These are phyloP conservation scores for Penicillium verrucosum DNA, from an alignment of 2,329 filamentous ascomycete genomes.

Conservation along the genomic window DNA sequence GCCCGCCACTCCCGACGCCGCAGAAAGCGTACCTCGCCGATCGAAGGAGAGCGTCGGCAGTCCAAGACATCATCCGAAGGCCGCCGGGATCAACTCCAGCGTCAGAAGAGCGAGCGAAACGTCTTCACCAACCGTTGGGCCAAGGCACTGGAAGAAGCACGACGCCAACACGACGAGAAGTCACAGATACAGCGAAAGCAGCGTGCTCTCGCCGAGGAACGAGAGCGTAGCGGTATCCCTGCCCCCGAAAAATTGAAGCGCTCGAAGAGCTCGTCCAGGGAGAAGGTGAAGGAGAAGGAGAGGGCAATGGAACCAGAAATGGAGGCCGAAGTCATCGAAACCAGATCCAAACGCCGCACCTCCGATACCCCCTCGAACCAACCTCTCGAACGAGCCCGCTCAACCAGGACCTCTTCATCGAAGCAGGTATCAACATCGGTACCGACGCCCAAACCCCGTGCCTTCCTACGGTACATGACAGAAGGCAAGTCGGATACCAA, in stretches of 20 bases:
- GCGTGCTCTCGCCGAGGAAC: conserved; percentile 19
- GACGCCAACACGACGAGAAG: conserved; percentile 36
- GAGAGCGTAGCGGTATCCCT: conserved; percentile 19
- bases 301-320: conserved; percentile 11
- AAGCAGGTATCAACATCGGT: conserved; percentile 22
- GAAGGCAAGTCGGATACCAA: conserved; percentile 42
- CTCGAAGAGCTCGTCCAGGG: conserved; percentile 16
- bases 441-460: conserved; percentile 23
- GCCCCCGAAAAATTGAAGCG: conserved; percentile 15
- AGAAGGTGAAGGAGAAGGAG: conserved; percentile 5
- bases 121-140: conserved; percentile 35
- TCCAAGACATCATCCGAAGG: conserved; percentile 40
- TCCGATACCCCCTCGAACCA: conserved; percentile 20
- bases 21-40: conserved; percentile 30
- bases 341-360: conserved; percentile 12
- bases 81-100: conserved; percentile 27
- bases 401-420: conserved; percentile 25
- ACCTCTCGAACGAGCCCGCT: conserved; percentile 20
- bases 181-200: conserved; percentile 21
- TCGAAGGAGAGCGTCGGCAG: conserved; percentile 33
- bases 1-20: conserved; percentile 26
- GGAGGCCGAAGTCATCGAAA: conserved; percentile 8
- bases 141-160: conserved; percentile 36
- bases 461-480: conserved; percentile 38
- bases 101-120: conserved; percentile 34